A percentile compares a stretch with the other conserved stretches of the same genome.
Conservation (phyloP, 2,329 filamentous ascomycete genomes). For the Pseudogymnoascus sp. region DNA sequence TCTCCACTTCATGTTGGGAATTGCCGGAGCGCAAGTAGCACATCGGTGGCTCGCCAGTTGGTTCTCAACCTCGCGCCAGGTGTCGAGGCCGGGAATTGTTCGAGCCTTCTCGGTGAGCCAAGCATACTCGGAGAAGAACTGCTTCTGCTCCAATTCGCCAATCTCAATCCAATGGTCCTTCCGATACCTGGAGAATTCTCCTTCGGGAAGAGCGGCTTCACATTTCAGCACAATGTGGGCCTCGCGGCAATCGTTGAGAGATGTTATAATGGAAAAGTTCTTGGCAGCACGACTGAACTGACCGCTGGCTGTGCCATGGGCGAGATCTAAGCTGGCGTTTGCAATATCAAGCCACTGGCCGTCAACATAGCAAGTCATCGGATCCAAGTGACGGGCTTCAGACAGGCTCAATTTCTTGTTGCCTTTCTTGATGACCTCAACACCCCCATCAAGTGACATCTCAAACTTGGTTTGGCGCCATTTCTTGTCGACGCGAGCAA, state of each 20-base stretch:
- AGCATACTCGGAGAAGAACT: slow-evolving; percentile 26
- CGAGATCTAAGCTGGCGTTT: not conserved
- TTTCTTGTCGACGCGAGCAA: slow-evolving; percentile 39
- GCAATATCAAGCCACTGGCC: slow-evolving; percentile 11
- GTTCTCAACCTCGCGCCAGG: slow-evolving; percentile 12
- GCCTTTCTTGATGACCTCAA: not conserved
- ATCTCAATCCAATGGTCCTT: slow-evolving; percentile 22
- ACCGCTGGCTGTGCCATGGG: not conserved
- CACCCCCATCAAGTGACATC: slow-evolving; percentile 3
- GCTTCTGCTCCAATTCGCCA: slow-evolving; percentile 22
- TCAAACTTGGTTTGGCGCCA: slow-evolving; percentile 34
- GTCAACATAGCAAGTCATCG: slow-evolving; percentile 9
- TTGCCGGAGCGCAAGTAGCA: slow-evolving; percentile 31
- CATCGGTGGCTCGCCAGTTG: slow-evolving; percentile 13
- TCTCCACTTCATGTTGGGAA: slow-evolving; percentile 33
- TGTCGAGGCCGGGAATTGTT: slow-evolving; percentile 11
- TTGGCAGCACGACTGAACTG: not conserved
- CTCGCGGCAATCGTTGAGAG: not conserved
- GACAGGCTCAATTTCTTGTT: not conserved
- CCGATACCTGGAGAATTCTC: slow-evolving; percentile 12
- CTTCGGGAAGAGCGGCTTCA: not conserved
- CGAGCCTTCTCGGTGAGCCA: slow-evolving; percentile 28
- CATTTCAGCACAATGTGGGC: not conserved
- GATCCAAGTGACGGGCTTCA: not conserved
- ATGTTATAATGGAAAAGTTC: not conserved